A percentile compares a stretch with the other conserved stretches of the same genome.
phyloP scores from a whole-genome alignment of 2,329 filamentous ascomycete species.

The Didymellaceae sp. region DNA sequence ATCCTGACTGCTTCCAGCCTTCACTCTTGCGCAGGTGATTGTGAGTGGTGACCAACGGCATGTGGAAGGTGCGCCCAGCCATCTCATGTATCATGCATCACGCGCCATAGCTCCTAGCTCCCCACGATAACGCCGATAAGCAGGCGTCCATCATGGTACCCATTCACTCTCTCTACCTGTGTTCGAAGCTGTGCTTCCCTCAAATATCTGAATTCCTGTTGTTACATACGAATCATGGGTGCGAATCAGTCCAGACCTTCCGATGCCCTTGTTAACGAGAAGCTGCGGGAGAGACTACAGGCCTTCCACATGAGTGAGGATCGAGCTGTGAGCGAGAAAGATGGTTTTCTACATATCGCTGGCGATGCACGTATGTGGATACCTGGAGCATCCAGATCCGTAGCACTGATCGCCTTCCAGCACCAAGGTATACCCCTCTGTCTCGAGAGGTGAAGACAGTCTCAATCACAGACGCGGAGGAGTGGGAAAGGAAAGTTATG shows the following conservation, averaged over 20 bases:
- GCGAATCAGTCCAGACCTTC: slow-evolving; percentile 43
- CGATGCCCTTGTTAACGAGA: slow-evolving; percentile 47
- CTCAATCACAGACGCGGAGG: slow-evolving; percentile 57
- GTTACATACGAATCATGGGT: slow-evolving; percentile 37
- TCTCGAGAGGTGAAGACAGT: slow-evolving; percentile 50
- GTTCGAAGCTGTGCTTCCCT: slow-evolving; percentile 1
- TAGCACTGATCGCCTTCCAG: slow-evolving; percentile 21
- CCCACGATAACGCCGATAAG: slow-evolving; percentile 14
- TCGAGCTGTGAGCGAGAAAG: slow-evolving; percentile 52
- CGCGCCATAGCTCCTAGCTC: slow-evolving; percentile 12
- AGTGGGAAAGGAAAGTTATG: slow-evolving; percentile 69
- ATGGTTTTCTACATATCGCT: slow-evolving; percentile 62
- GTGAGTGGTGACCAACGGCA: slow-evolving; percentile 2
- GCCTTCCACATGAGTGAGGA: slow-evolving; percentile 56
- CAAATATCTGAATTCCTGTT: too few species aligned
- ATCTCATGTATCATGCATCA: slow-evolving; percentile 13
- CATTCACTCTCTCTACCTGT: background rate
- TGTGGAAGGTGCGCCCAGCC: slow-evolving; percentile 7
- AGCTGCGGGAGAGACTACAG: slow-evolving; percentile 51
- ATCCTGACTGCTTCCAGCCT: too few species aligned
- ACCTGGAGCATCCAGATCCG: background rate
- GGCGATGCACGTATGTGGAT: slow-evolving; percentile 49
- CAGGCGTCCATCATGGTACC: slow-evolving; percentile 17
- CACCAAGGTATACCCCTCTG: slow-evolving; percentile 35
- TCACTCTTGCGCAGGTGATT: background rate